Evolutionary conservation across 257 asterid species (phyloP).

Genomic region (Paulownia fortunei): DNA sequence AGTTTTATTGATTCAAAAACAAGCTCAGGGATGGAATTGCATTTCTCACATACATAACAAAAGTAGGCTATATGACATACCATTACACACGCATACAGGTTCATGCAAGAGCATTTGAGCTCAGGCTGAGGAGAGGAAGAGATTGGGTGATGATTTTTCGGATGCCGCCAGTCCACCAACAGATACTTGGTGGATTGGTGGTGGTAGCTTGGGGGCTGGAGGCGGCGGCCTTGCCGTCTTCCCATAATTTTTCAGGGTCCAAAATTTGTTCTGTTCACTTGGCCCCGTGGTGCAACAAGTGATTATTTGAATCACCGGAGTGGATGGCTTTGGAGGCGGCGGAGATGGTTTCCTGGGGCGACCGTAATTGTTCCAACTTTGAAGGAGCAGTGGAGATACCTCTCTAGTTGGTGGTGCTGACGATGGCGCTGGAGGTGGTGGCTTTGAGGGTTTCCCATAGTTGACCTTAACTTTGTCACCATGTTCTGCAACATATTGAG

Average conservation of each 20-base stretch:
- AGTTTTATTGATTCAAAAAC: neutral
- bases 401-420: neutral
- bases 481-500: neutral
- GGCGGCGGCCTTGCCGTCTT: neutral
- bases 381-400: neutral
- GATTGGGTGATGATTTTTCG: neutral
- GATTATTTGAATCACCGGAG: neutral
- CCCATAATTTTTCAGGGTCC: neutral
- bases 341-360: constrained; percentile 4
- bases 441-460: neutral
- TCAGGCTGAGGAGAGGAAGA: constrained; percentile 11
- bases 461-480: neutral
- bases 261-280: neutral
- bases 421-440: constrained; percentile 1
- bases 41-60: neutral
- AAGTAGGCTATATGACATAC: neutral
- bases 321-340: constrained; percentile 26
- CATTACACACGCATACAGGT: neutral
- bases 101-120: neutral
- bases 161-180: neutral
- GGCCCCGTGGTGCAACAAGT: neutral
- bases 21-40: neutral
- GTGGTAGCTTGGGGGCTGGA: constrained; percentile 24
- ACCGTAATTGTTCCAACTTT: neutral
- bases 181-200: constrained; percentile 10